Evolutionary conservation across 169 alveolate genomes (phyloP).

Genomic region (Cryptosporidium xiaoi): DNA sequence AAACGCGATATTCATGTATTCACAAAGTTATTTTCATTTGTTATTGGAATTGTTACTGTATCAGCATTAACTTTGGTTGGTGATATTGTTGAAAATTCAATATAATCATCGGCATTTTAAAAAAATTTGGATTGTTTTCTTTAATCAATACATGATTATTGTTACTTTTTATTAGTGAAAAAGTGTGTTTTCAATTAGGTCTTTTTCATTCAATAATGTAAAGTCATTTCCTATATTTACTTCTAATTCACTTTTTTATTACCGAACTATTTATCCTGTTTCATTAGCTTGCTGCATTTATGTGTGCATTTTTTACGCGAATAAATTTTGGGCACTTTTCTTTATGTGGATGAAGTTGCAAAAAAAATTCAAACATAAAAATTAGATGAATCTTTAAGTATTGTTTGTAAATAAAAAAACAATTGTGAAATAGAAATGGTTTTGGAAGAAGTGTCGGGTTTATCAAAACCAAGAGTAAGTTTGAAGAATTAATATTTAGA

Average conservation of each 20-base stretch:
- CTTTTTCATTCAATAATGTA: no score
- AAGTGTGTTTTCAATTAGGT: no score
- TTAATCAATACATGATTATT: no score
- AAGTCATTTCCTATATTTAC: no score
- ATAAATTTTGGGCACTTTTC: background rate
- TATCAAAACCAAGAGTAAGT: conserved; percentile 66
- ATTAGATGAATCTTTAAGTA: background rate
- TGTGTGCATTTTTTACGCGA: background rate
- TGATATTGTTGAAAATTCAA: conserved; percentile 49
- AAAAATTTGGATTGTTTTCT: no score
- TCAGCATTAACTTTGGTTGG: conserved; percentile 41
- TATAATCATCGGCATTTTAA: background rate
- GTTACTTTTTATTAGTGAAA: no score
- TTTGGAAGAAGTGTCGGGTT: conserved; percentile 46
- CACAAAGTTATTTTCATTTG: conserved; percentile 18
- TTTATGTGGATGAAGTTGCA: background rate
- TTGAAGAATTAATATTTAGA: no score
- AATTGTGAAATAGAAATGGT: background rate
- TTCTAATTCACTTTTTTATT: no score
- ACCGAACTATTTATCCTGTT: no score
- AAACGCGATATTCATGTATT: background rate
- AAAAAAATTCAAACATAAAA: no score
- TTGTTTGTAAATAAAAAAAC: background rate
- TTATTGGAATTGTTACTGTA: conserved; percentile 28
- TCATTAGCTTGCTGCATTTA: no score